A percentile compares a stretch with the other conserved stretches of the same genome.
phyloP scores from a whole-genome alignment of 495 filamentous ascomycete species.

The Lophium mytilinum region DNA sequence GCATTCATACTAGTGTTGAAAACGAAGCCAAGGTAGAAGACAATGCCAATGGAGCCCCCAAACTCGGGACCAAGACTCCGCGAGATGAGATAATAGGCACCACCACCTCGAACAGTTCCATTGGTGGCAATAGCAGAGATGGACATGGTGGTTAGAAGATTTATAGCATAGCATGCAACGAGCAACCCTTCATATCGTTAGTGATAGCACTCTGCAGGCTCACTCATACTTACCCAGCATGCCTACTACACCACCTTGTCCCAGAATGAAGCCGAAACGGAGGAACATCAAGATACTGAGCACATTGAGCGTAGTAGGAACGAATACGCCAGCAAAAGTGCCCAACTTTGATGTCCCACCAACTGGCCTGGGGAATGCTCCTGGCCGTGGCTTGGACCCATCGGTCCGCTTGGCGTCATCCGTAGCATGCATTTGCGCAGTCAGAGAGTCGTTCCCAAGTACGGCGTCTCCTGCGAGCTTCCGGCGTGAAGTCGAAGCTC shows the following conservation, averaged over 20 bases:
- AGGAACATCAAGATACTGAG: slow-evolving; percentile 90
- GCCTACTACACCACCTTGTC: slow-evolving; percentile 69
- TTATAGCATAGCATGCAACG: slow-evolving; percentile 62
- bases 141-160: slow-evolving; percentile 76
- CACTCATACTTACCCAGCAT: slow-evolving; percentile 55
- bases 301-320: slow-evolving; percentile 82
- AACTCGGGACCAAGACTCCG: slow-evolving; percentile 82
- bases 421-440: slow-evolving; percentile 23
- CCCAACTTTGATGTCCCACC: slow-evolving; percentile 57
- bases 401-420: slow-evolving; percentile 26
- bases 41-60: slow-evolving; percentile 82
- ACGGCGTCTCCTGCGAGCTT: neutral
- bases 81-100: slow-evolving; percentile 85
- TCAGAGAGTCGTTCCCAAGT: slow-evolving; percentile 20
- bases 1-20: slow-evolving; percentile 87
- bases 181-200: slow-evolving; percentile 51
- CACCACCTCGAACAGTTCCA: slow-evolving; percentile 79
- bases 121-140: slow-evolving; percentile 86
- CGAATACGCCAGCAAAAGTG: slow-evolving; percentile 72
- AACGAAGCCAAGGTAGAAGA: slow-evolving; percentile 78
- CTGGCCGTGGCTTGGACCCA: slow-evolving; percentile 32
- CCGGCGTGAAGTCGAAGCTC: neutral
- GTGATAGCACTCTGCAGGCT: neutral
- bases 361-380: slow-evolving; percentile 37
- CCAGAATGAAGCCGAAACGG: slow-evolving; percentile 71